phyloP scores from a whole-genome alignment of 306 rosid genomes.

The Sesbania bispinosa region DNA sequence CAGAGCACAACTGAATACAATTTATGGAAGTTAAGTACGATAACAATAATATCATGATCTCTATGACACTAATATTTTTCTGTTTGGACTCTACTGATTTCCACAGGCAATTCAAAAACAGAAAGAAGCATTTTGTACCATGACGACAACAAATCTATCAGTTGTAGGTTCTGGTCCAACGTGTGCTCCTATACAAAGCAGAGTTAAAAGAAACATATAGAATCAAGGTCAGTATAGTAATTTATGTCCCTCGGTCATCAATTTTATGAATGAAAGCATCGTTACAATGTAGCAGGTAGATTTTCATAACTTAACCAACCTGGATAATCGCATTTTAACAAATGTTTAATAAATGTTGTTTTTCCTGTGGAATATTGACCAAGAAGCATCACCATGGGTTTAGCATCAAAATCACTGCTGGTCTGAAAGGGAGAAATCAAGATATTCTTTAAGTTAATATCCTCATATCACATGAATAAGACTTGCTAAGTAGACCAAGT shows the following conservation, averaged over 20 bases:
- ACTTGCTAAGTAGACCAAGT: neutral
- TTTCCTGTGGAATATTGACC: slow-evolving; percentile 99
- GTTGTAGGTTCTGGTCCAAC: slow-evolving; percentile 99
- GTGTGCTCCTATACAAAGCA: slow-evolving; percentile 67
- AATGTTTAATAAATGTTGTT: slow-evolving; percentile 90
- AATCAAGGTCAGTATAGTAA: neutral
- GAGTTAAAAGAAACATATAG: neutral
- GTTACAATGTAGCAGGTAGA: neutral
- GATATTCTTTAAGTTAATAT: slow-evolving; percentile 2
- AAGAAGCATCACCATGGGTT: slow-evolving; percentile 96
- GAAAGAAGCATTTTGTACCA: slow-evolving; percentile 47
- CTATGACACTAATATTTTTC: neutral
- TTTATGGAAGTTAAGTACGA: neutral
- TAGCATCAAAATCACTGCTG: slow-evolving; percentile 88
- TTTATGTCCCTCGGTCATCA: neutral
- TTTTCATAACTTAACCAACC: slow-evolving; percentile 47
- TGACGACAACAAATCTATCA: slow-evolving; percentile 91
- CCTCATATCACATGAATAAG: neutral
- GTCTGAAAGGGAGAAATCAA: slow-evolving; percentile 49
- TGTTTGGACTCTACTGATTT: neutral
- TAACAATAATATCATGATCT: neutral
- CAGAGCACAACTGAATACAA: neutral
- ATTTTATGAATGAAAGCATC: slow-evolving; percentile 2
- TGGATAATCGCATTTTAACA: slow-evolving; percentile 77
- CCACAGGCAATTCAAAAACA: neutral